These are phyloP conservation scores for Dryas integrifolia DNA, from an alignment of 331 rosid species.

Conservation along the genomic window DNA sequence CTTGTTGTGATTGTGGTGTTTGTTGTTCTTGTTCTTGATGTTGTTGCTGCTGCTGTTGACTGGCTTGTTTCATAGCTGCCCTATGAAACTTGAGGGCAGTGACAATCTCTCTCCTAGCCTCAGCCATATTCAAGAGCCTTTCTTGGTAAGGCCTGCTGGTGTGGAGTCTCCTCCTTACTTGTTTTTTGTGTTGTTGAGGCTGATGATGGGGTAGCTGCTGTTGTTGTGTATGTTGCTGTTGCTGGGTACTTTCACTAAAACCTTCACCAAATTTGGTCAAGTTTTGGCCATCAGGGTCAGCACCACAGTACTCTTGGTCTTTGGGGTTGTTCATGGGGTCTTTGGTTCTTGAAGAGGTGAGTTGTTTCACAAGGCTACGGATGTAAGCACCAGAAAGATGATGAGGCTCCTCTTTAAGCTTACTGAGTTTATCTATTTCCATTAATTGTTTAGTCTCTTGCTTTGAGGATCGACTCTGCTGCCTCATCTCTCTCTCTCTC, in stretches of 20 bases:
- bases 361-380: slow-evolving; percentile 66
- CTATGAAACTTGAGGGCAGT: slow-evolving; percentile 87
- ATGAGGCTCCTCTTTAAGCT: slow-evolving; percentile 47
- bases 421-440: slow-evolving; percentile 45
- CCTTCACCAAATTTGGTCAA: slow-evolving; percentile 31
- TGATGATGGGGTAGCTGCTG: slow-evolving; percentile 22
- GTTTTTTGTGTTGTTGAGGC: slow-evolving; percentile 64
- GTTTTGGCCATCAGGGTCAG: slow-evolving; percentile 17
- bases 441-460: slow-evolving; percentile 29
- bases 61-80: slow-evolving; percentile 82
- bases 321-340: slow-evolving; percentile 41
- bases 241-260: slow-evolving; percentile 27
- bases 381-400: slow-evolving; percentile 64
- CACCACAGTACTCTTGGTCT: slow-evolving; percentile 27
- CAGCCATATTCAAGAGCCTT: slow-evolving; percentile 81
- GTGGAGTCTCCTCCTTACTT: slow-evolving; percentile 80
- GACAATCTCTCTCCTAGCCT: slow-evolving; percentile 89
- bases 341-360: slow-evolving; percentile 52
- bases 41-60: slow-evolving; percentile 45
- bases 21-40: slow-evolving; percentile 34
- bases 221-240: slow-evolving; percentile 21
- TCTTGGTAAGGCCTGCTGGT: slow-evolving; percentile 72
- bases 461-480: slow-evolving; percentile 30
- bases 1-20: slow-evolving; percentile 23
- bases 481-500: slow-evolving; percentile 35